phyloP scores from a whole-genome alignment of 768 basidiomycete genomes.

The Termitomyces sp. region DNA sequence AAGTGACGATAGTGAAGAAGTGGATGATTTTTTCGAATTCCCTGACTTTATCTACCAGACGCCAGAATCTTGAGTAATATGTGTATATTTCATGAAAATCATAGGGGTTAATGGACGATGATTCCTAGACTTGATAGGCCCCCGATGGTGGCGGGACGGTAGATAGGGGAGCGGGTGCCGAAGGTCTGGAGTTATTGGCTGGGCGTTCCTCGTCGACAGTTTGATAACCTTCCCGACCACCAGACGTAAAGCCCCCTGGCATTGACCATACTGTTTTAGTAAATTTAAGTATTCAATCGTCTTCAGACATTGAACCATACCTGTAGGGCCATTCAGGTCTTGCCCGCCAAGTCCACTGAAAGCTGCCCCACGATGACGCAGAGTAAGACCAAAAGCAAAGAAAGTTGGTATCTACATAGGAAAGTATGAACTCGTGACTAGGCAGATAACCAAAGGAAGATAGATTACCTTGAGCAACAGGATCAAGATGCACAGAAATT shows the following conservation, averaged over 20 bases:
- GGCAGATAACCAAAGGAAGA: background rate
- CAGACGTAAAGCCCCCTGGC: slow-evolving; percentile 68
- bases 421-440: background rate
- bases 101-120: background rate
- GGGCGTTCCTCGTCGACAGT: slow-evolving; percentile 51
- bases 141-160: slow-evolving; percentile 25
- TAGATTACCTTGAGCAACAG: slow-evolving; percentile 58
- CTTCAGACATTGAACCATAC: slow-evolving; percentile 26
- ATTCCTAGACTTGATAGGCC: slow-evolving; percentile 33
- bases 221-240: slow-evolving; percentile 57
- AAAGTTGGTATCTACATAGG: slow-evolving; percentile 62
- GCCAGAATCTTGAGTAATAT: slow-evolving; percentile 1
- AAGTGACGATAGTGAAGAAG: slow-evolving; percentile 4
- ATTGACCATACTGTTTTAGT: slow-evolving; percentile 65
- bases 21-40: background rate
- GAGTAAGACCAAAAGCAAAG: slow-evolving; percentile 42
- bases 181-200: slow-evolving; percentile 20
- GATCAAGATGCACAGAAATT: slow-evolving; percentile 50
- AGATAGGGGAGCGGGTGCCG: slow-evolving; percentile 23
- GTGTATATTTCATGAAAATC: background rate
- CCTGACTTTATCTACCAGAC: slow-evolving; percentile 8
- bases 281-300: slow-evolving; percentile 1
- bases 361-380: slow-evolving; percentile 57
- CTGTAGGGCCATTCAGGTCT: slow-evolving; percentile 54
- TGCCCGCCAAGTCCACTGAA: slow-evolving; percentile 45